These are phyloP conservation scores for Rhododendron kiyosumense DNA, from an alignment of 148 eudicot genomes.

Conservation along the genomic window DNA sequence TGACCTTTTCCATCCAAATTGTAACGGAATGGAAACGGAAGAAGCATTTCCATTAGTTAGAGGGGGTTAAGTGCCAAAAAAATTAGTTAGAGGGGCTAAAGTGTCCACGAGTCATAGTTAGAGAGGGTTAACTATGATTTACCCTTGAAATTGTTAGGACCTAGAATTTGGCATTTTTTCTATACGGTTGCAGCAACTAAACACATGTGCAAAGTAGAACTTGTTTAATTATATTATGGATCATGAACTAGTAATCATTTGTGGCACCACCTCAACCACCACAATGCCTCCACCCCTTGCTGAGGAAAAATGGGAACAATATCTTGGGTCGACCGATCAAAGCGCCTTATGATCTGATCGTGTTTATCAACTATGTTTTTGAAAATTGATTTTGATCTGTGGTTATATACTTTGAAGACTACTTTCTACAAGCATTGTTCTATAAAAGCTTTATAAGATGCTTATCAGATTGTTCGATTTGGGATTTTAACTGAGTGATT, in stretches of 20 bases:
- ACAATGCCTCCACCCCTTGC: background rate
- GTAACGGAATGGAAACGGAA: too few relatives aligned
- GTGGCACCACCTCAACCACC: background rate
- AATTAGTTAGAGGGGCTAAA: too few relatives aligned
- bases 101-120: too few relatives aligned
- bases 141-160: background rate
- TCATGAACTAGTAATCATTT: constrained; percentile 1
- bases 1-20: too few relatives aligned
- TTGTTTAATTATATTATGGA: background rate
- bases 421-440: background rate
- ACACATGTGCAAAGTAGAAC: background rate
- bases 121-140: too few relatives aligned
- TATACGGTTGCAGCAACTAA: background rate
- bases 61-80: too few relatives aligned
- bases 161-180: background rate
- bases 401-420: background rate
- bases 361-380: background rate
- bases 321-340: background rate
- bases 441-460: background rate
- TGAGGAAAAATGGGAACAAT: background rate
- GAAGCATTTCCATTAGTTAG: too few relatives aligned
- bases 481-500: background rate
- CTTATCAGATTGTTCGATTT: background rate
- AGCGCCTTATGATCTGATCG: background rate
- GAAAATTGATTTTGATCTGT: background rate